Conservation (phyloP, 2,329 filamentous ascomycete genomes). For the Hirsutella rhossiliensis region DNA sequence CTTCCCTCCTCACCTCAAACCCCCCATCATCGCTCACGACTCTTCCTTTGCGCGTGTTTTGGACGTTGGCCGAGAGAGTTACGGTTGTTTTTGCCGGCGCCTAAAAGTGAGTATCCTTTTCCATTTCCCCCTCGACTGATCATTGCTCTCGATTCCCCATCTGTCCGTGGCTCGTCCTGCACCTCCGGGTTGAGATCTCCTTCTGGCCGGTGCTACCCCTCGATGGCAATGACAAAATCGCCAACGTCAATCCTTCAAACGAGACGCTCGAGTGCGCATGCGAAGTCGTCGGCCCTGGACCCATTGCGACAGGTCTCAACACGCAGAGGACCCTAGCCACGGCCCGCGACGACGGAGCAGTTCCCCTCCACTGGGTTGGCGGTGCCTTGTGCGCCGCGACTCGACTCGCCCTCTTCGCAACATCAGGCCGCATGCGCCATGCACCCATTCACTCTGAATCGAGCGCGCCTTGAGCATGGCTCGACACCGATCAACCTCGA, state of each 20-base stretch:
- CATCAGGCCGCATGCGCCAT: background rate
- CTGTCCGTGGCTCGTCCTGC: background rate
- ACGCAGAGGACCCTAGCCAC: background rate
- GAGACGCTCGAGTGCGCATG: background rate
- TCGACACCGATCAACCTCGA: too few relatives aligned
- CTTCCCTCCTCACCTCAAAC: slow-evolving; percentile 5
- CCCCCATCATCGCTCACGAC: slow-evolving; percentile 25
- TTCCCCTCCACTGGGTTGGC: background rate
- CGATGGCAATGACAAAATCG: slow-evolving; percentile 7
- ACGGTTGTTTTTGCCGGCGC: slow-evolving; percentile 37
- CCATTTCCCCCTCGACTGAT: background rate
- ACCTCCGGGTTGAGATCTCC: background rate
- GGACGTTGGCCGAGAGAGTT: slow-evolving; percentile 29
- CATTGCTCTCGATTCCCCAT: background rate
- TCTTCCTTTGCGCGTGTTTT: slow-evolving; percentile 36
- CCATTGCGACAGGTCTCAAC: background rate
- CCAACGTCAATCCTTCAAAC: background rate
- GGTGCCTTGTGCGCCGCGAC: background rate
- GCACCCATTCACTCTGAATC: background rate
- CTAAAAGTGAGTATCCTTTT: slow-evolving; percentile 36
- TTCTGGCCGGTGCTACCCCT: slow-evolving; percentile 2
- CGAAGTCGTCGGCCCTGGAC: background rate
- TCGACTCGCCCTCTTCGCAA: background rate
- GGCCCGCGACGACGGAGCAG: background rate
- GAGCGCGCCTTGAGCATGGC: too few relatives aligned